Evolutionary conservation across 2,329 filamentous ascomycete genomes (phyloP), one percentile per base, ranked within the genome.

Genomic region (Shiraia sp.): DNA sequence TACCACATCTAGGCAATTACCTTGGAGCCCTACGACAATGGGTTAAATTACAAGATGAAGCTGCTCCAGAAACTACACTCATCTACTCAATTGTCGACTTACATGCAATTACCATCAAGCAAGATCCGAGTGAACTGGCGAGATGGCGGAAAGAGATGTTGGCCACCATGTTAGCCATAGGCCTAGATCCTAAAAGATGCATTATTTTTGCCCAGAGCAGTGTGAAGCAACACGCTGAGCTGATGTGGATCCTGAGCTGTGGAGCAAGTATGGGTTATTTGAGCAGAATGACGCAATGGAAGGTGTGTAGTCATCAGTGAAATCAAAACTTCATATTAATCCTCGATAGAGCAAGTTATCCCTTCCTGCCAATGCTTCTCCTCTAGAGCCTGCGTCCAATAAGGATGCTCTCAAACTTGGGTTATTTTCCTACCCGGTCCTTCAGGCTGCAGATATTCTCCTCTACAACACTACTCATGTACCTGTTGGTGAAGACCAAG

Each of bases 251-350:
- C 62, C 73, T 99, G 48, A 92, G 89, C 63, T 96, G 91, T 54
- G 87, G 88, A 37, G 88, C 93, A 16, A 92, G 88, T 4, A 90
- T 93, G 70, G 93, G 93, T 27, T 95, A 96, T 71, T 75, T 99
- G n/a, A 87, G 87, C 8, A 80, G 93, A n/a, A 99, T 99, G 93
- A 97, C 93, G 19, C 93, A 97, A 70, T 99, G 93, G 91, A 99
- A 99, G 83, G 90, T 89, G 63, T 27, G 4, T 29, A 32, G 17
- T 22, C 2, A 30, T 22, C 17, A 12, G 3, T 24, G 24, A 24
- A 6, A 22, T 16, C 29, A 19, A 19, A 14, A 26, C 30, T 23
- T 2, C 17, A 24, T 32, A 3, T 38, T 48, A 27, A 45, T 35
- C 10, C 27, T 24, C 12, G 17, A 8, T 32, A 64, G 60, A 88